Evolutionary conservation across 169 alveolate genomes (phyloP).

Genomic region (Plasmodium knowlesi): DNA sequence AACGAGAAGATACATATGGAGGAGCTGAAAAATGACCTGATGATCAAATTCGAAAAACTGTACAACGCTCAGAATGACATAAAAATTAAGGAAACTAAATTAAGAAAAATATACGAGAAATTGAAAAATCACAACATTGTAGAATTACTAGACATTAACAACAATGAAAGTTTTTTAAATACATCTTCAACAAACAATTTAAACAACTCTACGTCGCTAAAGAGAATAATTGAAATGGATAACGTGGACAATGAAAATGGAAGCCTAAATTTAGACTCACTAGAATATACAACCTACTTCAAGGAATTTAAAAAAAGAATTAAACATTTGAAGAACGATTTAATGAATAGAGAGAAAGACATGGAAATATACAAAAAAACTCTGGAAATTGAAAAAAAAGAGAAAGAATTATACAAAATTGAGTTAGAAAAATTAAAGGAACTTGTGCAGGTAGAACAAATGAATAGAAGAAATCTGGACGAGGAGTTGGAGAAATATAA

Average conservation of each 20-base stretch:
- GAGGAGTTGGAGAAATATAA: conserved; percentile 39
- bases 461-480: conserved; percentile 28
- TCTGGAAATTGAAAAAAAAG: conserved; percentile 50
- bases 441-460: conserved; percentile 27
- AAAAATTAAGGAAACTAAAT: conserved; percentile 62
- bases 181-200: not conserved
- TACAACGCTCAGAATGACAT: conserved; percentile 59
- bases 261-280: conserved; percentile 41
- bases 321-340: conserved; percentile 40
- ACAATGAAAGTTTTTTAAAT: conserved; percentile 8
- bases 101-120: conserved; percentile 61
- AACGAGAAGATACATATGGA: conserved; percentile 41
- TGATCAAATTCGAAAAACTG: conserved; percentile 40
- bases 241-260: conserved; percentile 38
- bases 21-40: conserved; percentile 58
- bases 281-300: conserved; percentile 48
- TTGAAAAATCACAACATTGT: conserved; percentile 40
- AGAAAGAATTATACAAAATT: conserved; percentile 37
- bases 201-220: conserved; percentile 5
- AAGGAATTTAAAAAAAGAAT: conserved; percentile 57
- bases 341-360: conserved; percentile 43
- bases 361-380: conserved; percentile 58
- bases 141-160: conserved; percentile 40
- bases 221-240: conserved; percentile 9
- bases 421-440: conserved; percentile 60